Evolutionary conservation across 176 grass and related monocot genomes (phyloP).

Genomic region (Thinopyrum elongatum): DNA sequence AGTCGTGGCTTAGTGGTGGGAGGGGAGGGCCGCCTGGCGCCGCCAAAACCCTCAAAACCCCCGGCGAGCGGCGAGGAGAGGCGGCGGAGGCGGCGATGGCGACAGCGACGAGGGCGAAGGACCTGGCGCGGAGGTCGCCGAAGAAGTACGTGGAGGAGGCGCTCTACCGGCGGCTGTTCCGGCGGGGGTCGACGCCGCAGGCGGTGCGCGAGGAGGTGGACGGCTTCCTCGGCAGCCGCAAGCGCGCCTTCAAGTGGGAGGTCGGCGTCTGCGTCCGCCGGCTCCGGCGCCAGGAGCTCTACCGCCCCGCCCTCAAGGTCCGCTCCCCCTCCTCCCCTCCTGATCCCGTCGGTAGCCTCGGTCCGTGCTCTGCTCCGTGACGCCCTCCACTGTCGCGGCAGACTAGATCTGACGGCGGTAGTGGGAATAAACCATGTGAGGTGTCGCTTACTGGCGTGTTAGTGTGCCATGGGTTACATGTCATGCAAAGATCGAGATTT

Average conservation of each 20-base stretch:
- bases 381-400: background rate
- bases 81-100: conserved; percentile 39
- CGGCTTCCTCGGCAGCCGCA: conserved; percentile 82
- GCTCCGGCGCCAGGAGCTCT: conserved; percentile 57
- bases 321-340: background rate
- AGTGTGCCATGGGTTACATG: background rate
- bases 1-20: background rate
- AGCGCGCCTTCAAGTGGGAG: conserved; percentile 95
- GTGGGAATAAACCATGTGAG: background rate
- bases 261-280: conserved; percentile 76
- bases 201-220: conserved; percentile 74
- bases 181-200: conserved; percentile 58
- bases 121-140: conserved; percentile 59
- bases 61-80: conserved; percentile 6
- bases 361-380: background rate
- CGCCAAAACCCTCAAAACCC: conserved; percentile 44
- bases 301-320: conserved; percentile 80
- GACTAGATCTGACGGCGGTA: conserved; percentile 23
- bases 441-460: background rate
- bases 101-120: conserved; percentile 71
- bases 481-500: background rate
- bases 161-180: conserved; percentile 76
- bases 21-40: conserved; percentile 24
- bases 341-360: background rate
- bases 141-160: conserved; percentile 87